These are phyloP conservation scores for Thamnidium elegans DNA, from an alignment of 192 early-diverging fungal species.

Conservation along the genomic window DNA sequence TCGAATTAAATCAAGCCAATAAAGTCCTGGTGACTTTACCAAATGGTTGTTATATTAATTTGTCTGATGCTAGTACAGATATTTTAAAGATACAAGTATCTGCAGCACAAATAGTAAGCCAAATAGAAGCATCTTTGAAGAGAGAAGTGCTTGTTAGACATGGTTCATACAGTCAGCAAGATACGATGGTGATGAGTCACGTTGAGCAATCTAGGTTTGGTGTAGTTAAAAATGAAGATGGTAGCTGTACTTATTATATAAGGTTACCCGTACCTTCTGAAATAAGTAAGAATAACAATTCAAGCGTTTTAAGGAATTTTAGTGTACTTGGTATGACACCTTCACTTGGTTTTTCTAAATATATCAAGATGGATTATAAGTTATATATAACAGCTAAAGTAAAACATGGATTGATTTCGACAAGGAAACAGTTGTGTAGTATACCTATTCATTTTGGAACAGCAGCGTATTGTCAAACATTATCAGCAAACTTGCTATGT, in stretches of 20 bases:
- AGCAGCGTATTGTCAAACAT: neutral
- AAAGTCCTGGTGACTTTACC: constrained; percentile 2
- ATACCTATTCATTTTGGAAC: constrained; percentile 13
- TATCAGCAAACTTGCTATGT: neutral
- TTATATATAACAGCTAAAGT: constrained; percentile 3
- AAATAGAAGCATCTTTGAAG: neutral
- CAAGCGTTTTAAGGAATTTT: neutral
- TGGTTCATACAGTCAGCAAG: neutral
- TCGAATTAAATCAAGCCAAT: neutral
- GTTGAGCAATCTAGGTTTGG: neutral
- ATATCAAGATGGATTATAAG: constrained; percentile 5
- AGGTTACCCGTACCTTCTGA: constrained; percentile 3
- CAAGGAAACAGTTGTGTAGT: neutral
- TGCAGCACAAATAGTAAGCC: neutral
- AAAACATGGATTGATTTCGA: constrained; percentile 6
- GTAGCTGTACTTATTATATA: neutral
- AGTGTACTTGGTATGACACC: constrained; percentile 15
- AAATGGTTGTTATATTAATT: neutral
- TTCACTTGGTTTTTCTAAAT: constrained; percentile 1
- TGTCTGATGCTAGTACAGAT: neutral
- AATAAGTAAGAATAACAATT: neutral
- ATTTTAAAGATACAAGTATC: constrained; percentile 1
- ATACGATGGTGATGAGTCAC: constrained; percentile 5
- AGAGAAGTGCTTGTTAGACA: neutral
- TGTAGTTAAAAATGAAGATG: neutral